Conservation (phyloP, 1,284 basidiomycete species). For the Baeospora myosura region DNA sequence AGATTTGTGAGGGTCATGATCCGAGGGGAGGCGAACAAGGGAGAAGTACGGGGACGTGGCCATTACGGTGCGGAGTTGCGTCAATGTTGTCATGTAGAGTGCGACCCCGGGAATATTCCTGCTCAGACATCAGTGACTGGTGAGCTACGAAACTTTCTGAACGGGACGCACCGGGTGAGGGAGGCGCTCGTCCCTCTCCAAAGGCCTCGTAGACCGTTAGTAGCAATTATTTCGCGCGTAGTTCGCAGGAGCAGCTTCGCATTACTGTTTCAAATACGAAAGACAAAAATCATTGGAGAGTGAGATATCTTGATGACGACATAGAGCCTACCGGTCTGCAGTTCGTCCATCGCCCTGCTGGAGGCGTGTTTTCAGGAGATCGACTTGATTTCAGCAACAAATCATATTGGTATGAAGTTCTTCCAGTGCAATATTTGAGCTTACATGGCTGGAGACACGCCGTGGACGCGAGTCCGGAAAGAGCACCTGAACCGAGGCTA, state of each 20-base stretch:
- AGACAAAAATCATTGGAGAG: not conserved
- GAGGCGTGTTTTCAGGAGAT: constrained; percentile 82
- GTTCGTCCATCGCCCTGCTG: constrained; percentile 62
- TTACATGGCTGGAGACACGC: constrained; percentile 72
- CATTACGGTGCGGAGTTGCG: constrained; percentile 68
- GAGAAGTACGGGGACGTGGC: constrained; percentile 61
- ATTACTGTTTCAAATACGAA: constrained; percentile 18
- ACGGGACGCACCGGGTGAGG: constrained; percentile 50
- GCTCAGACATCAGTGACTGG: constrained; percentile 3
- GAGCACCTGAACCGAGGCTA: constrained; percentile 47
- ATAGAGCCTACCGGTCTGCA: constrained; percentile 21
- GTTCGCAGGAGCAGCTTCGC: constrained; percentile 36
- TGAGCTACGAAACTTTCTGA: constrained; percentile 1
- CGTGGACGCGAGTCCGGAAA: constrained; percentile 70
- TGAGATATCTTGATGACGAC: constrained; percentile 13
- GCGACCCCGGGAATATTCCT: constrained; percentile 94
- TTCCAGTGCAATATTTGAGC: no score
- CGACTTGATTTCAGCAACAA: constrained; percentile 64
- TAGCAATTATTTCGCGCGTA: constrained; percentile 51
- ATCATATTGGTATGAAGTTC: no score
- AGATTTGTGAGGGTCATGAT: constrained; percentile 19
- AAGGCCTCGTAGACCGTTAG: constrained; percentile 60
- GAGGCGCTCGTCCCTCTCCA: constrained; percentile 88
- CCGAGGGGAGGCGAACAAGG: constrained; percentile 20
- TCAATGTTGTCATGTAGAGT: constrained; percentile 84